phyloP scores from a whole-genome alignment of 176 grass and related monocot genomes.

The Phoenix roebelenii region DNA sequence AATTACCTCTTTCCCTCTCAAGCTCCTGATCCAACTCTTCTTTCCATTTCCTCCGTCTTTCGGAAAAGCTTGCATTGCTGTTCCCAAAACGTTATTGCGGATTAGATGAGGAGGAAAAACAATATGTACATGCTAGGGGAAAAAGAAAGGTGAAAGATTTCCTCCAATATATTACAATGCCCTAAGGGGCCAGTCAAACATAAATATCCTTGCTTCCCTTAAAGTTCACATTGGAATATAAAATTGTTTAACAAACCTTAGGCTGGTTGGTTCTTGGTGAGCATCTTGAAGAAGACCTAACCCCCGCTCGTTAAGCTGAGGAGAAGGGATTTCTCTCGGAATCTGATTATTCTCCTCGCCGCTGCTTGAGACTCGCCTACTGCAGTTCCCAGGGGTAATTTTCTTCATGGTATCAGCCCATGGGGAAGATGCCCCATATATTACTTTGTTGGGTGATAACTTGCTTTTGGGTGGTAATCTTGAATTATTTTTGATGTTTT shows the following conservation, averaged over 20 bases:
- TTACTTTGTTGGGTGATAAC: conserved; percentile 50
- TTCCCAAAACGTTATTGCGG: conserved; percentile 7
- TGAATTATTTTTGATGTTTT: conserved; percentile 36
- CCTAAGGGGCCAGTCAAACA: too few species aligned
- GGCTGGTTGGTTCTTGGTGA: conserved; percentile 37
- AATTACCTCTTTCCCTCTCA: conserved; percentile 79
- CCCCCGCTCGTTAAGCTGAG: conserved; percentile 50
- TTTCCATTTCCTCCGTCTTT: conserved; percentile 80
- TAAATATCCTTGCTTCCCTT: too few species aligned
- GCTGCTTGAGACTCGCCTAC: conserved; percentile 38
- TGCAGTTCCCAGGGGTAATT: conserved; percentile 46
- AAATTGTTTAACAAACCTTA: conserved; percentile 35
- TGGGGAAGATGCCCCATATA: conserved; percentile 22
- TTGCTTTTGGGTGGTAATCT: conserved; percentile 63
- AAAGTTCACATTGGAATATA: background rate
- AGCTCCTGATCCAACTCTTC: conserved; percentile 89
- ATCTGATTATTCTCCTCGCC: conserved; percentile 40
- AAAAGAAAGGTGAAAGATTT: too few species aligned
- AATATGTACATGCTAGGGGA: too few species aligned
- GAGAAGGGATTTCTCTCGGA: conserved; percentile 80
- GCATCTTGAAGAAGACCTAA: conserved; percentile 29
- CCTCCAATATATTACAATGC: too few species aligned
- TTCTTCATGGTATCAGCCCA: conserved; percentile 41
- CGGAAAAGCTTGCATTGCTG: conserved; percentile 47
- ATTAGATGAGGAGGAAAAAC: too few species aligned